Conservation (phyloP, 31 red algal species). For the Asparagopsis taxiformis region DNA sequence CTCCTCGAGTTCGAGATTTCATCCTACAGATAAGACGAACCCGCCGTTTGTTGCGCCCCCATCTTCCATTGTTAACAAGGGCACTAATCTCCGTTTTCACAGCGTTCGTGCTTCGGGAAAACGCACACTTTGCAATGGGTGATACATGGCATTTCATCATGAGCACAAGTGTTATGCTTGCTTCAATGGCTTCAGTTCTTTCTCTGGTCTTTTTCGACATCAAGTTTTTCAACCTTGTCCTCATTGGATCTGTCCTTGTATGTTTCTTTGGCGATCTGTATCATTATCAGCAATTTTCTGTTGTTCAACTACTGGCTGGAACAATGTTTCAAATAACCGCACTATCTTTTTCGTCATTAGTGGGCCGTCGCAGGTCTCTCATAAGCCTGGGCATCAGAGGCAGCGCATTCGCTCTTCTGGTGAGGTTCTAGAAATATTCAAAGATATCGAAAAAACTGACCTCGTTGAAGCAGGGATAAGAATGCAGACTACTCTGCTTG, state of each 20-base stretch:
- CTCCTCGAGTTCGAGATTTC: constrained; percentile 15
- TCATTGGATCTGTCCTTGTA: constrained; percentile 23
- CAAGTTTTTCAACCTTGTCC: constrained; percentile 22
- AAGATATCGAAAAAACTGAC: constrained; percentile 23
- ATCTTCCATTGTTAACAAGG: constrained; percentile 27
- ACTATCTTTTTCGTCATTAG: constrained; percentile 25
- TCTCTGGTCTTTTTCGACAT: constrained; percentile 52
- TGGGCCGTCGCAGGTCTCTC: constrained; percentile 43
- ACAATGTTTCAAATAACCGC: background rate
- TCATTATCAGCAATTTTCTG: constrained; percentile 2
- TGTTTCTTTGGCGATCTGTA: constrained; percentile 20
- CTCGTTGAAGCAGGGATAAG: constrained; percentile 29
- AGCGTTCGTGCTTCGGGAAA: constrained; percentile 27
- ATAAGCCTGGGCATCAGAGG: constrained; percentile 28
- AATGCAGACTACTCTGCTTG: constrained; percentile 24
- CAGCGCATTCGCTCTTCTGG: constrained; percentile 3
- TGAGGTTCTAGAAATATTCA: constrained; percentile 16
- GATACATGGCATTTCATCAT: background rate
- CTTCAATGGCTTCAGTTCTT: constrained; percentile 19
- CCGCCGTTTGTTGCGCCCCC: constrained; percentile 32
- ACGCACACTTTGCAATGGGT: background rate
- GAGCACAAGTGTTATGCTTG: constrained; percentile 17
- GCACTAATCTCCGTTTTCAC: constrained; percentile 39
- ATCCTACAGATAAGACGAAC: constrained; percentile 35
- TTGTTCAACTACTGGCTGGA: constrained; percentile 1